Evolutionary conservation across 768 basidiomycete genomes (phyloP), one percentile per base, ranked within the genome.

Genomic region (Neoboletus subvelutipes): DNA sequence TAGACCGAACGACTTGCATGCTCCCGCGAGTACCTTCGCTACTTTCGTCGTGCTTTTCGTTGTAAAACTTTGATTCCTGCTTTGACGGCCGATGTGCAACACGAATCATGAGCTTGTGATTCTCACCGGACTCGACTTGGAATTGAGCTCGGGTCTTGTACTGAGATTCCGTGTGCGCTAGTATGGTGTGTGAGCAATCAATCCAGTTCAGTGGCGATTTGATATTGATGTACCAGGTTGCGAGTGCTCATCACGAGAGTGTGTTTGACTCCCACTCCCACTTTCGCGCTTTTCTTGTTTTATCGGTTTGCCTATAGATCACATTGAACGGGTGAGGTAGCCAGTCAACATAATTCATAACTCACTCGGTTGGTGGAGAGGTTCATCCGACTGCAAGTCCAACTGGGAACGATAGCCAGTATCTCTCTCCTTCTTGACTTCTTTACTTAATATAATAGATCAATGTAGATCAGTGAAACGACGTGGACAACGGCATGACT

Each of bases 11-110:
- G 71, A 73, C 36, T 59, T 73, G 62, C 71, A 72, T 24, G 61
- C 68, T 5, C 57, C 60, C 3, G 62, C 4, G 5, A 72, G 56
- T 36, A 72, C 67, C 17, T 70, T 72, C 15, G 37, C 47, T 2
- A 73, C 71, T n/a, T 56, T 73, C 22, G 72, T 72, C 22, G 67
- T 63, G 24, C 51, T 39, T 20, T 71, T 73, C 5, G 62, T 55
- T 24, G 61, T 69, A 26, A 72, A n/a, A 73, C 34, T 72, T 73
- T 12, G 72, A 62, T 48, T 72, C 69, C 48, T 72, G 72, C 40
- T 57, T 57, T 8, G 72, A 63, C 0, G 61, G 50, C 10, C 63
- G 71, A 42, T 72, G 71, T 34, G 69, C 64, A 31, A 73, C 69
- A 17, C 71, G 73, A n/a, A 72, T 67, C 57, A 61, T 58, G 36